Evolutionary conservation across 2,329 filamentous ascomycete genomes (phyloP).

Genomic region (Diaporthe sp.): DNA sequence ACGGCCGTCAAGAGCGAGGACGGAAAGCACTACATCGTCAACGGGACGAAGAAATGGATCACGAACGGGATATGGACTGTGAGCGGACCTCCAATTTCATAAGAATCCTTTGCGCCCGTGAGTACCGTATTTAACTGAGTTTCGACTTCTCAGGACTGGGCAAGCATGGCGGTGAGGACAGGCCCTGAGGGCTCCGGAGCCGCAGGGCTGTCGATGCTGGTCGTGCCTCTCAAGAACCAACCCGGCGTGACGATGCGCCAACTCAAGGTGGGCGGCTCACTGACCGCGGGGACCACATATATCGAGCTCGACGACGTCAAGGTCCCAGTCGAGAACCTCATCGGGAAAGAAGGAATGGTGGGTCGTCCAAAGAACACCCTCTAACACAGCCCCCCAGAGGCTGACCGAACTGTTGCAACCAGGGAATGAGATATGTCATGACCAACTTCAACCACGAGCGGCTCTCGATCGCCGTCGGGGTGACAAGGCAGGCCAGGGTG

Average conservation of each 20-base stretch:
- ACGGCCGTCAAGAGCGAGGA: slow-evolving; percentile 73
- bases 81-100: not conserved
- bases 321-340: slow-evolving; percentile 78
- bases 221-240: slow-evolving; percentile 78
- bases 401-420: slow-evolving; percentile 39
- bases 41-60: slow-evolving; percentile 82
- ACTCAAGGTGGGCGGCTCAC: slow-evolving; percentile 75
- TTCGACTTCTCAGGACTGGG: slow-evolving; percentile 60
- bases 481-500: slow-evolving; percentile 69
- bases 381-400: not conserved
- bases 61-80: slow-evolving; percentile 40
- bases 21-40: slow-evolving; percentile 78
- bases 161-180: slow-evolving; percentile 80
- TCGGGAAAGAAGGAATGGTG: slow-evolving; percentile 72
- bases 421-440: slow-evolving; percentile 82
- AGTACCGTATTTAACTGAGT: slow-evolving; percentile 63
- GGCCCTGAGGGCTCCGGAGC: slow-evolving; percentile 71
- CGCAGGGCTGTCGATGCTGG: slow-evolving; percentile 73
- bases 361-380: not conserved
- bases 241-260: slow-evolving; percentile 77
- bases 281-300: slow-evolving; percentile 77
- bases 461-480: slow-evolving; percentile 74
- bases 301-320: slow-evolving; percentile 83
- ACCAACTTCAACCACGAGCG: slow-evolving; percentile 87
- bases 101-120: rapidly evolving